Conservation (phyloP, 1,284 basidiomycete genomes). For the Apiotrichum siamense region DNA sequence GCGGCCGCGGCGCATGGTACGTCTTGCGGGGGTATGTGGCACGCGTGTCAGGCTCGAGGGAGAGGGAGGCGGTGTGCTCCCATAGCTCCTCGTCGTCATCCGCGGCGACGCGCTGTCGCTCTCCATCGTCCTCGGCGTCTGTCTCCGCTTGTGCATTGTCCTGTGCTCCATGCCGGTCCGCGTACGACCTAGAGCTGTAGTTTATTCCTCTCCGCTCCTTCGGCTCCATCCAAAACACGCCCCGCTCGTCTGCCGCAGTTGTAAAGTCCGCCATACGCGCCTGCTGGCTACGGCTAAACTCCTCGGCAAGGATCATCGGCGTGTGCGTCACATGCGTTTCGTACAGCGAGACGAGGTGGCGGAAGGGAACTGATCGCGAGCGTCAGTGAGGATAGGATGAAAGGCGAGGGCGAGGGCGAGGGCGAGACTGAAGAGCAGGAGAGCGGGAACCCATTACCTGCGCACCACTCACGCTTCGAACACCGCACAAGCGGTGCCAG, state of each 20-base stretch:
- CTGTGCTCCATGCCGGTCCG: no score
- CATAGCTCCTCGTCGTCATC: not conserved
- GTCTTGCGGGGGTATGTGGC: slow-evolving; percentile 9
- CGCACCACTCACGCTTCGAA: slow-evolving; percentile 48
- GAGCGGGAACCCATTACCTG: not conserved
- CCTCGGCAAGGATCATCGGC: slow-evolving; percentile 57
- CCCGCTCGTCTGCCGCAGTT: slow-evolving; percentile 52
- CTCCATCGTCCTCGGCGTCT: not conserved
- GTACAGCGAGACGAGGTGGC: slow-evolving; percentile 54
- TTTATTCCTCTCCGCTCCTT: not conserved
- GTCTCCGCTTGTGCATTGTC: not conserved
- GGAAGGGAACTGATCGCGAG: slow-evolving; percentile 50
- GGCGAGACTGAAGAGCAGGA: no score
- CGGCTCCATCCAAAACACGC: slow-evolving; percentile 50
- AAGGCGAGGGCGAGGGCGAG: no score
- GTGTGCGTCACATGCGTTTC: slow-evolving; percentile 56
- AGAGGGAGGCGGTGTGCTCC: not conserved
- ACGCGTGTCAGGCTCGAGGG: not conserved
- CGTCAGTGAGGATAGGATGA: not conserved
- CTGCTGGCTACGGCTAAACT: slow-evolving; percentile 54
- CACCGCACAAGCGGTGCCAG: slow-evolving; percentile 56
- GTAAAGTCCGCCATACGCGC: slow-evolving; percentile 55
- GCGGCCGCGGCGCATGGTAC: slow-evolving; percentile 22
- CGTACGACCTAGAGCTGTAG: no score
- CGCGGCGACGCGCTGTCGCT: not conserved